phyloP scores from a whole-genome alignment of 2,329 filamentous ascomycete genomes.

The Gnomoniopsis smithogilvyi region DNA sequence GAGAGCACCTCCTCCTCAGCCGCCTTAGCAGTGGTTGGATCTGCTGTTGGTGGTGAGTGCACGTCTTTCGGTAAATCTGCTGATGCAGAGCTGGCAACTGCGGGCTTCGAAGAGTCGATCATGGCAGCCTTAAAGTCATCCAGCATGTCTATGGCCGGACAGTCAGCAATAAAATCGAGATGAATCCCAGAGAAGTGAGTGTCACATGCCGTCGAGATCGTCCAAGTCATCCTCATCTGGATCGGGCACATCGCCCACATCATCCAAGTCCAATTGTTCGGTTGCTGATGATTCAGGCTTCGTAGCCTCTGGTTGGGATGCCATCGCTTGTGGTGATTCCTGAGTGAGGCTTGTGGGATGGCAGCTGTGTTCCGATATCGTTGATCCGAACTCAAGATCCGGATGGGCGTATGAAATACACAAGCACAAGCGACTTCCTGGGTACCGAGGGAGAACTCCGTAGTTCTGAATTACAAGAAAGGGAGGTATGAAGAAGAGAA shows the following conservation, averaged over 20 bases:
- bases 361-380: not conserved
- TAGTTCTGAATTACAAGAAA: too few species aligned
- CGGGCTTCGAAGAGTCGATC: slow-evolving; percentile 43
- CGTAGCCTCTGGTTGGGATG: slow-evolving; percentile 17
- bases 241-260: slow-evolving; percentile 65
- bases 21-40: slow-evolving; percentile 23
- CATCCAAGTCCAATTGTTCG: slow-evolving; percentile 25
- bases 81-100: slow-evolving; percentile 22
- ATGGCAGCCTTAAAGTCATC: slow-evolving; percentile 79
- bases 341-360: not conserved
- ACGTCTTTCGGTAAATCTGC: slow-evolving; percentile 20
- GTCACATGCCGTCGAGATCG: slow-evolving; percentile 74
- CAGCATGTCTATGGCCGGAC: slow-evolving; percentile 68
- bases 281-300: slow-evolving; percentile 19
- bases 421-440: not conserved
- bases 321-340: slow-evolving; percentile 12
- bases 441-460: too few species aligned
- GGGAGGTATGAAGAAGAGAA: too few species aligned
- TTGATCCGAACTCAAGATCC: not conserved
- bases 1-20: slow-evolving; percentile 42
- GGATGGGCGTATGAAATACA: not conserved
- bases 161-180: slow-evolving; percentile 13
- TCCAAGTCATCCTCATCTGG: slow-evolving; percentile 91
- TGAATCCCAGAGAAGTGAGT: not conserved
- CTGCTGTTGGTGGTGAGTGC: slow-evolving; percentile 19